phyloP scores from a whole-genome alignment of 192 early-diverging fungal species.

The Linnemannia hyalina region DNA sequence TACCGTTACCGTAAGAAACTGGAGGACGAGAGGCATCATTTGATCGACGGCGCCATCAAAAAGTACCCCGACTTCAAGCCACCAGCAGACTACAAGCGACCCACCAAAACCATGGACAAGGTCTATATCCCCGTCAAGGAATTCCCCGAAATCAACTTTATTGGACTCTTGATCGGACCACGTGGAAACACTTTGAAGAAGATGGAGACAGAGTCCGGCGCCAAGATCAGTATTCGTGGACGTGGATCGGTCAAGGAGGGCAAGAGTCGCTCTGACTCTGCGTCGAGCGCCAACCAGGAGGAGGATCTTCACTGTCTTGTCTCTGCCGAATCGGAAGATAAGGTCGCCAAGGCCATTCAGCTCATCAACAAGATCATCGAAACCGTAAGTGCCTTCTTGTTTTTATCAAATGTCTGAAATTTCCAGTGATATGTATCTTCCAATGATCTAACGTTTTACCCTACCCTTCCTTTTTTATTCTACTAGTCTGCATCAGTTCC shows the following conservation, averaged over 20 bases:
- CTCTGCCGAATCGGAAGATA: conserved; percentile 89
- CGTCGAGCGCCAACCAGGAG: conserved; percentile 70
- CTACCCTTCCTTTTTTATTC: neutral
- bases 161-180: conserved; percentile 96
- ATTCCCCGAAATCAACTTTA: conserved; percentile 98
- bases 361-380: conserved; percentile 94
- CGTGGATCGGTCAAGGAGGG: conserved; percentile 98
- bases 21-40: conserved; percentile 92
- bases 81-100: conserved; percentile 90
- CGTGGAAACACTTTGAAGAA: conserved; percentile 97
- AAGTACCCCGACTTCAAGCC: conserved; percentile 88
- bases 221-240: conserved; percentile 97
- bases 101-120: conserved; percentile 90
- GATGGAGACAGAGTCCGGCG: conserved; percentile 93
- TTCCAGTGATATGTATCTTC: neutral
- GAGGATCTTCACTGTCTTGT: conserved; percentile 94
- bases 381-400: conserved; percentile 69
- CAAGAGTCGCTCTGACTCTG: conserved; percentile 70
- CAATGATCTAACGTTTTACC: neutral
- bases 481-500: conserved; percentile 85
- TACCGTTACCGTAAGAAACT: conserved; percentile 89
- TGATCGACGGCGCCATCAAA: conserved; percentile 85
- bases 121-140: conserved; percentile 96
- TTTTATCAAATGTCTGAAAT: neutral
- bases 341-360: conserved; percentile 86